phyloP scores from a whole-genome alignment of 495 filamentous ascomycete species.

The Aspergillus avenaceus region DNA sequence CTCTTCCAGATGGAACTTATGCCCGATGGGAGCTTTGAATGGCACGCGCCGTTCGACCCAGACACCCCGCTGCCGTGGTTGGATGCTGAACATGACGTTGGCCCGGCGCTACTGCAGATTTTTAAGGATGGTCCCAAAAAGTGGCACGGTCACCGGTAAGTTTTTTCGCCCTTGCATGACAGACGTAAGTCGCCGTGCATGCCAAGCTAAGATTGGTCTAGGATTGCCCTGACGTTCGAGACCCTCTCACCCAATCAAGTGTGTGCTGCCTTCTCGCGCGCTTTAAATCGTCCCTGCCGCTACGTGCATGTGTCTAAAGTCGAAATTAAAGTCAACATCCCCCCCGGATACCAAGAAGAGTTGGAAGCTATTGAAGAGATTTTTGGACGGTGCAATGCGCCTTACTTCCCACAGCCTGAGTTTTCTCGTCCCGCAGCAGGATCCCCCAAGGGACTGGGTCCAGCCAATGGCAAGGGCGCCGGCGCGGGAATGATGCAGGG shows the following conservation, averaged over 20 bases:
- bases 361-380: conserved; percentile 65
- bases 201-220: conserved; percentile 26
- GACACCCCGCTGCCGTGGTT: conserved; percentile 90
- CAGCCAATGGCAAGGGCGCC: conserved; percentile 60
- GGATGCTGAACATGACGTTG: conserved; percentile 94
- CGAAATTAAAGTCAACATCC: conserved; percentile 80
- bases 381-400: conserved; percentile 57
- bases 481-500: conserved; percentile 54
- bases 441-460: conserved; percentile 50
- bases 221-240: conserved; percentile 90
- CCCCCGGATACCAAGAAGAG: conserved; percentile 85
- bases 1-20: conserved; percentile 90
- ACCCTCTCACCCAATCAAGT: conserved; percentile 79
- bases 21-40: conserved; percentile 79
- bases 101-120: conserved; percentile 89
- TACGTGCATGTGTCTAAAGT: conserved; percentile 72
- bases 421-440: conserved; percentile 44
- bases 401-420: conserved; percentile 58
- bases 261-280: conserved; percentile 72
- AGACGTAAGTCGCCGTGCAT: background rate
- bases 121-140: conserved; percentile 87
- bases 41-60: conserved; percentile 91
- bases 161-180: background rate
- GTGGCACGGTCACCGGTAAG: conserved; percentile 78
- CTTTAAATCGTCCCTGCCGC: conserved; percentile 68